Evolutionary conservation across 1,139 yeast genomes (phyloP), one percentile per base, ranked within the genome.

Genomic region (Zygotorulaspora mrakii): DNA sequence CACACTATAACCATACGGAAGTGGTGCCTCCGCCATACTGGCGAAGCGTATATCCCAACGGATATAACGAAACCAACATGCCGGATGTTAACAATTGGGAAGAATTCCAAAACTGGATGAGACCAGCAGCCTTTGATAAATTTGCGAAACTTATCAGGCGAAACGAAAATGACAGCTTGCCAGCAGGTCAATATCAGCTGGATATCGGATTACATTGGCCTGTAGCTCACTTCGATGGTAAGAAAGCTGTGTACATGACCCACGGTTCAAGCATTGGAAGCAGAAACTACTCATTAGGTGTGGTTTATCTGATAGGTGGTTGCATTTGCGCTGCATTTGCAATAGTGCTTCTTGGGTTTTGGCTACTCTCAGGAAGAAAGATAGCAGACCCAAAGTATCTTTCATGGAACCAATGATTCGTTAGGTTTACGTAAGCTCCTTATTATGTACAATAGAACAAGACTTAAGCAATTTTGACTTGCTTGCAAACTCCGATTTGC

Each of bases 1-100:
- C 91, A 0, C 54, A 67, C 39, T 82, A 83, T 49, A 63, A 70
- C 25, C 64, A 76, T 10, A 58, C 67, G n/a, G 78, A 81, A 16
- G 71, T 83, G 34, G 84, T 77, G 1, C 94, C 94, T 5, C 94
- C 94, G 8, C 87, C 86, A 44, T 80, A 78, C 61, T 83, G 94
- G 94, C 65, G 65, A 36, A 72, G 73, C 49, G 66, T 49, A 58
- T 83, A 65, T 55, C 94, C 94, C 1, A 61, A 82, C 42, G 91
- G 91, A 1, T 83, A 83, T 60, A 82, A 79, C 20, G 75, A 69
- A 23, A 70, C 73, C 3, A 82, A 82, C 57, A 54, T 83, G 43
- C 86, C 85, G 1, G 76, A 78, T 52, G 57, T 83, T 29, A 69
- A 78, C 1, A 62, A 65, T 7, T 75, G 82, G 76, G 76, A 74